A percentile compares a stretch with the other conserved stretches of the same genome.
phyloP scores from a whole-genome alignment of 2,329 filamentous ascomycete species.

The Periconia digitata region DNA sequence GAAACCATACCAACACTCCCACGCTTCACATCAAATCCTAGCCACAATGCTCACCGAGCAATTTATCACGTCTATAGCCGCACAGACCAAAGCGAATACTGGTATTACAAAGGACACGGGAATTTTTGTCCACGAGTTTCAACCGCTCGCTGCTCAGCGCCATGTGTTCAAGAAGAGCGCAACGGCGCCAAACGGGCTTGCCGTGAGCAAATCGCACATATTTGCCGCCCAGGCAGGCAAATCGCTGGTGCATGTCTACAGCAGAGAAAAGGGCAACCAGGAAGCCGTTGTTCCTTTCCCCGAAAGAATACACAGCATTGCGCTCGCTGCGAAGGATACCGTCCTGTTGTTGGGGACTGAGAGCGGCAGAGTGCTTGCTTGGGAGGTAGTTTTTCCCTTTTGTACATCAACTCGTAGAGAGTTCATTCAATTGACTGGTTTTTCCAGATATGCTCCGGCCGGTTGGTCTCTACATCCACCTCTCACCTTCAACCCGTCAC shows the following conservation, averaged over 20 bases:
- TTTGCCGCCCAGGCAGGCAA: conserved; percentile 92
- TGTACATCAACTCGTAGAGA: conserved; percentile 24
- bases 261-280: conserved; percentile 77
- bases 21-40: not conserved
- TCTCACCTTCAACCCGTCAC: conserved; percentile 81
- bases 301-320: conserved; percentile 79
- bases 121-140: conserved; percentile 81
- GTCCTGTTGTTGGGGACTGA: conserved; percentile 79
- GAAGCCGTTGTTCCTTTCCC: conserved; percentile 87
- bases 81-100: conserved; percentile 45
- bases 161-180: conserved; percentile 90
- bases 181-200: conserved; percentile 74
- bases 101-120: conserved; percentile 72
- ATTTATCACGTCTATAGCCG: conserved; percentile 52
- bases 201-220: conserved; percentile 77
- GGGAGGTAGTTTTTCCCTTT: conserved; percentile 70
- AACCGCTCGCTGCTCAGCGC: conserved; percentile 74
- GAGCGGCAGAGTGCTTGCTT: conserved; percentile 82
- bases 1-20: not conserved
- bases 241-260: conserved; percentile 91
- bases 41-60: conserved; percentile 53
- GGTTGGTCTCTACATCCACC: conserved; percentile 73
- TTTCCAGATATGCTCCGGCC: conserved; percentile 69
- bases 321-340: conserved; percentile 65
- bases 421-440: not conserved